These are phyloP conservation scores for Pythium scleroteichum DNA, from an alignment of 352 stramenopile genomes.

Conservation along the genomic window DNA sequence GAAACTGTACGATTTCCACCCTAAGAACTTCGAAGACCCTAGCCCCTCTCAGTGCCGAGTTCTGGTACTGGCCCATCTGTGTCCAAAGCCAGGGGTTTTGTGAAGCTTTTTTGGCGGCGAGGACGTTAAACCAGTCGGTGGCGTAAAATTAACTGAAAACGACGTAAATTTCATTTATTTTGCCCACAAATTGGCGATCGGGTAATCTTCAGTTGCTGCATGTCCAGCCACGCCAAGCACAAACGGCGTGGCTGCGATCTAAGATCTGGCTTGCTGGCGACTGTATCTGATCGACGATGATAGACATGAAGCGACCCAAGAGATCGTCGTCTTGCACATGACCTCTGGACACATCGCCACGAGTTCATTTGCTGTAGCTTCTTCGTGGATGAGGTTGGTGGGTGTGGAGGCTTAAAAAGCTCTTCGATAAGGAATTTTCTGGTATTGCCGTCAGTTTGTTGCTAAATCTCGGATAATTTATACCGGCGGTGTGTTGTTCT, in stretches of 20 bases:
- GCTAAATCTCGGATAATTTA: not conserved
- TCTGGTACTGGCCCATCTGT: not conserved
- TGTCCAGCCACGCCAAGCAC: constrained; percentile 10
- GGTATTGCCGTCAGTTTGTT: not conserved
- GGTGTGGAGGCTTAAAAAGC: too few relatives aligned
- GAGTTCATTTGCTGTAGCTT: too few relatives aligned
- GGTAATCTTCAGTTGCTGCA: constrained; percentile 9
- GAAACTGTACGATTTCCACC: constrained; percentile 18
- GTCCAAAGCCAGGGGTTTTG: not conserved
- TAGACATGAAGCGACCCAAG: too few relatives aligned
- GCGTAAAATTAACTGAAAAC: constrained; percentile 26
- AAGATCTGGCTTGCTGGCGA: too few relatives aligned
- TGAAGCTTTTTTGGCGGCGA: constrained; percentile 10
- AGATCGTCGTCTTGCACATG: too few relatives aligned
- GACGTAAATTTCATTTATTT: constrained; percentile 15
- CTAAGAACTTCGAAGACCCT: constrained; percentile 12
- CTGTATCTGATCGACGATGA: too few relatives aligned
- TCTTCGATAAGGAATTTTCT: not conserved
- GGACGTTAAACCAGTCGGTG: constrained; percentile 29
- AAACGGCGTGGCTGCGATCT: too few relatives aligned
- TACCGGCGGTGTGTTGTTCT: not conserved
- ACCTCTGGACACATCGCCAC: too few relatives aligned
- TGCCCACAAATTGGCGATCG: constrained; percentile 2
- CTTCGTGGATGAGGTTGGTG: too few relatives aligned
- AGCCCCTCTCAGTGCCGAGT: constrained; percentile 5